A percentile compares a stretch with the other conserved stretches of the same genome.
phyloP scores from a whole-genome alignment of 352 stramenopile genomes.

The Pilasporangium apinafurcum region DNA sequence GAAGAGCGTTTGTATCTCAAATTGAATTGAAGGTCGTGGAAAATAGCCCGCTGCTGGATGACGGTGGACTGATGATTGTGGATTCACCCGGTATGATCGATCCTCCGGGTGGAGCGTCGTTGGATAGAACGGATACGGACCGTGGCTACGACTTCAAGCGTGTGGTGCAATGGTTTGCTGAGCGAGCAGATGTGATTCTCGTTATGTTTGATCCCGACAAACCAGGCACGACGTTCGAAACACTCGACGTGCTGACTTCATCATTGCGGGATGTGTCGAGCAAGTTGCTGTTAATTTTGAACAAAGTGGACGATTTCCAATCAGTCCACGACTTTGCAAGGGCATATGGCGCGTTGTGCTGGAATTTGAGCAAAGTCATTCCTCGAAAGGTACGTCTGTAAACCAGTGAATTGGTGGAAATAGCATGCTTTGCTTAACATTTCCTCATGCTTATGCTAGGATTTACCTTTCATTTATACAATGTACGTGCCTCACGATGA shows the following conservation, averaged over 20 bases:
- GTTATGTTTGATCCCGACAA: slow-evolving; percentile 90
- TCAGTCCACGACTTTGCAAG: slow-evolving; percentile 84
- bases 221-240: slow-evolving; percentile 84
- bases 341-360: slow-evolving; percentile 81
- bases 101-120: slow-evolving; percentile 42
- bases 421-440: too few relatives aligned
- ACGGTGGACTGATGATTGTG: slow-evolving; percentile 79
- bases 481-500: slow-evolving; percentile 83
- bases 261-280: slow-evolving; percentile 69
- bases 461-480: slow-evolving; percentile 85
- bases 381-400: too few relatives aligned
- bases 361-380: slow-evolving; percentile 87
- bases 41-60: slow-evolving; percentile 57
- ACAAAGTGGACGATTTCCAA: slow-evolving; percentile 87
- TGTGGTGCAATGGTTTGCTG: slow-evolving; percentile 83
- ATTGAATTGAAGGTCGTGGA: slow-evolving; percentile 81
- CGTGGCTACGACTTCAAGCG: slow-evolving; percentile 85
- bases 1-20: slow-evolving; percentile 76
- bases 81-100: slow-evolving; percentile 88
- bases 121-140: slow-evolving; percentile 63
- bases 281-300: slow-evolving; percentile 82
- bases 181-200: slow-evolving; percentile 80
- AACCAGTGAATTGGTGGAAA: too few relatives aligned
- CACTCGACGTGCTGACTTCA: slow-evolving; percentile 79
- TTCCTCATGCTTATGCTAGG: too few relatives aligned